Conservation (phyloP, 371 early-diverging fungal species). For the Syncephalis fuscata region DNA sequence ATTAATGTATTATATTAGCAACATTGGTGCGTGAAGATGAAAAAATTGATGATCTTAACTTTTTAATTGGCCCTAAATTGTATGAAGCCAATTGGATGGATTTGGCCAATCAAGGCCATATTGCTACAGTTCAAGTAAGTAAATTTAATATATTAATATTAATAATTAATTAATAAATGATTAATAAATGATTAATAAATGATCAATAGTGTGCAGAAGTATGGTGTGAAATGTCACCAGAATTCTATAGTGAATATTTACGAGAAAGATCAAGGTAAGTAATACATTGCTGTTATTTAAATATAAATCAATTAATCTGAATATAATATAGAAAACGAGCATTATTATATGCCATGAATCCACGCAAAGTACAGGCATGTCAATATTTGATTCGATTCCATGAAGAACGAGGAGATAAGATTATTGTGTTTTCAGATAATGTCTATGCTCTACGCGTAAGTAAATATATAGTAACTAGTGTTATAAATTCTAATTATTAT, state of each 20-base stretch:
- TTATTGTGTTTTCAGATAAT: constrained; percentile 99
- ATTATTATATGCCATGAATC: constrained; percentile 95
- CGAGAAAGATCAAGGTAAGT: constrained; percentile 24
- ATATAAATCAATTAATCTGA: no score
- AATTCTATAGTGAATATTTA: constrained; percentile 95
- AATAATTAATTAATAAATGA: no score
- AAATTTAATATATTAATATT: no score
- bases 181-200: no score
- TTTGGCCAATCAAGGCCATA: constrained; percentile 92
- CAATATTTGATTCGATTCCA: constrained; percentile 95
- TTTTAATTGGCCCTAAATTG: constrained; percentile 98
- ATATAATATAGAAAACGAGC: constrained; percentile 40
- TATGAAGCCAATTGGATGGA: constrained; percentile 99
- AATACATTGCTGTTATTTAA: background rate
- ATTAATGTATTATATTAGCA: no score
- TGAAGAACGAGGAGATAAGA: constrained; percentile 95
- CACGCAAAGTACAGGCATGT: constrained; percentile 95
- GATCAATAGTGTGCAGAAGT: constrained; percentile 83
- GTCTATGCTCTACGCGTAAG: constrained; percentile 68
- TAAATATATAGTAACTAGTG: no score
- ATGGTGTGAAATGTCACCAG: constrained; percentile 98
- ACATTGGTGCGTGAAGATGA: constrained; percentile 99
- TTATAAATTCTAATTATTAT: background rate
- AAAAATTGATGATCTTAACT: constrained; percentile 98
- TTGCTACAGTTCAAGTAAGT: constrained; percentile 82